phyloP scores from a whole-genome alignment of 2,329 filamentous ascomycete genomes.

The Pseudovirgaria hyperparasitica region DNA sequence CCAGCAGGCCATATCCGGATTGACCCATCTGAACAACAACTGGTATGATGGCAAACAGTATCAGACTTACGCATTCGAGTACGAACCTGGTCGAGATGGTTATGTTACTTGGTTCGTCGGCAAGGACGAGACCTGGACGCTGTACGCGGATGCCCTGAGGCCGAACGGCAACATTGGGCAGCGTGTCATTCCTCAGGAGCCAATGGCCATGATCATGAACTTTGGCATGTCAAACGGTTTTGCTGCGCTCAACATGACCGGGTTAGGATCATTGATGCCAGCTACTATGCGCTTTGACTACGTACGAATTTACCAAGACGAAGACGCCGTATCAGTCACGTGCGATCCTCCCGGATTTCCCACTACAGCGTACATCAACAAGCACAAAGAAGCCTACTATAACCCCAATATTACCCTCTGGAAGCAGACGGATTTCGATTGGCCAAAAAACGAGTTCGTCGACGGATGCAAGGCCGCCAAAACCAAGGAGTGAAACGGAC shows the following conservation, averaged over 20 bases:
- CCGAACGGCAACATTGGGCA: conserved; percentile 60
- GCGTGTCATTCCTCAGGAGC: conserved; percentile 52
- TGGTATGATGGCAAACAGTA: conserved; percentile 44
- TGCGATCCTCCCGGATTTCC: conserved; percentile 56
- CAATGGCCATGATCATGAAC: conserved; percentile 55
- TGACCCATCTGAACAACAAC: conserved; percentile 39
- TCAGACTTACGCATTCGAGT: conserved; percentile 45
- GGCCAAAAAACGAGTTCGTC: conserved; percentile 51
- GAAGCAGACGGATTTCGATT: conserved; percentile 40
- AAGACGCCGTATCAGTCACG: conserved; percentile 43
- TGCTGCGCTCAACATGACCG: conserved; percentile 46
- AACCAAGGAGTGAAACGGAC: too few species aligned
- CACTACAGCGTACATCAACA: conserved; percentile 53
- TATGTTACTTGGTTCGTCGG: conserved; percentile 59
- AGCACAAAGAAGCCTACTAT: conserved; percentile 47
- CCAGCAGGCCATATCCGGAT: conserved; percentile 44
- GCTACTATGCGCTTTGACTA: conserved; percentile 58
- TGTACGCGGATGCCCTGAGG: conserved; percentile 46
- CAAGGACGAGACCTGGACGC: conserved; percentile 49
- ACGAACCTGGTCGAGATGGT: conserved; percentile 42
- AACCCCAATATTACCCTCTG: conserved; percentile 53
- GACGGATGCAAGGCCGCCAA: conserved; percentile 41
- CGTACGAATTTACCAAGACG: conserved; percentile 57
- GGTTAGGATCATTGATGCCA: conserved; percentile 43
- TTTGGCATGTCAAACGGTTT: conserved; percentile 59